Percentiles rank a stretch among this genome's conserved stretches.
Evolutionary conservation across 306 rosid genomes (phyloP).

Genomic region (Glycine latifolia): DNA sequence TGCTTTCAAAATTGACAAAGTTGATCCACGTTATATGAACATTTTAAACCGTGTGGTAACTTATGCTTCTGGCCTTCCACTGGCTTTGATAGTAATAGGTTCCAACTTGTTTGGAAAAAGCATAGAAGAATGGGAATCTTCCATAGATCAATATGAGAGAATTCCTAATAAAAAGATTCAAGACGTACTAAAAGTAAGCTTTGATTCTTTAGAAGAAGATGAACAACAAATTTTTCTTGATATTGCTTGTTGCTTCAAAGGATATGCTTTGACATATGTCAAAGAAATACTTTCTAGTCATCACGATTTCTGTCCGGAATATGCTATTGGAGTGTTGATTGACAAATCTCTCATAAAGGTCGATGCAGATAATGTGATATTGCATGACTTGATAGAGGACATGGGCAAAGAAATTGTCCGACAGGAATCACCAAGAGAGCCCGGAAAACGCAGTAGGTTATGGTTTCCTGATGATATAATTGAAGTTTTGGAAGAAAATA

Average conservation of each 20-base stretch:
- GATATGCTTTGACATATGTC: background rate
- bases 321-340: background rate
- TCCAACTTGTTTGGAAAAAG: background rate
- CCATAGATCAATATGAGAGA: too few species aligned
- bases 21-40: background rate
- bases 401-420: conserved; percentile 44
- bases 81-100: background rate
- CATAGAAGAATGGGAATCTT: background rate
- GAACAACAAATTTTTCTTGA: conserved; percentile 34
- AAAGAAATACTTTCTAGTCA: background rate
- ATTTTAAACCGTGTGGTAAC: background rate
- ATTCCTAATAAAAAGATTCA: too few species aligned
- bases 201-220: too few species aligned
- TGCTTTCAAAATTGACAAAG: background rate
- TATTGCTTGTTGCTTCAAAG: conserved; percentile 38
- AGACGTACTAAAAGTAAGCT: too few species aligned
- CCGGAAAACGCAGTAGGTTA: conserved; percentile 36
- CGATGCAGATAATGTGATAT: background rate
- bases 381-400: conserved; percentile 37
- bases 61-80: background rate
- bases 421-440: background rate
- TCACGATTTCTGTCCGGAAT: background rate
- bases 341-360: conserved; percentile 41
- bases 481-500: conserved; percentile 25
- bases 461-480: conserved; percentile 34